phyloP scores from a whole-genome alignment of 1,284 basidiomycete species.

The Marasmius oreades region DNA sequence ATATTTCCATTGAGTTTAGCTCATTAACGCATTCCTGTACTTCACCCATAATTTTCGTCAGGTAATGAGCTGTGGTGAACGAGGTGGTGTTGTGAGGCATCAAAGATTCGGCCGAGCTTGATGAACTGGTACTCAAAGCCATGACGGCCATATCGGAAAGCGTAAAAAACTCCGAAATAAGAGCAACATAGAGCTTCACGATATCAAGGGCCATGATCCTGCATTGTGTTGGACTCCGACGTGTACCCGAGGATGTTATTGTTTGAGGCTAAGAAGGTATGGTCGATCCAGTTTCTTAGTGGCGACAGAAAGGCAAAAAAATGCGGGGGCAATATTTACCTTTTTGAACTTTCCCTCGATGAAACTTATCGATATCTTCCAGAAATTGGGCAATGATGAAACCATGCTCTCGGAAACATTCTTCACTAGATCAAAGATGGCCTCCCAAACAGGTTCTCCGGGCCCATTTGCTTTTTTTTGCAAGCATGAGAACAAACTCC shows the following conservation, averaged over 20 bases:
- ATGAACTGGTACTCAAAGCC: constrained; percentile 30
- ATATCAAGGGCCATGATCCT: constrained; percentile 90
- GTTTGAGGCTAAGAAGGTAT: constrained; percentile 23
- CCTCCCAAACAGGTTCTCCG: constrained; percentile 80
- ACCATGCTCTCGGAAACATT: constrained; percentile 67
- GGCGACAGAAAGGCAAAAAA: background rate
- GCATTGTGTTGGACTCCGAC: constrained; percentile 81
- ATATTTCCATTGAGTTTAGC: constrained; percentile 77
- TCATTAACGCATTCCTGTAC: constrained; percentile 87
- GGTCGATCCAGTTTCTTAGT: background rate
- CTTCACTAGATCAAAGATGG: constrained; percentile 72
- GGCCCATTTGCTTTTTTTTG: constrained; percentile 63
- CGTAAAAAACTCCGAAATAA: constrained; percentile 87
- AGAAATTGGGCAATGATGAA: constrained; percentile 84
- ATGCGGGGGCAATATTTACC: constrained; percentile 38
- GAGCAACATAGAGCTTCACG: constrained; percentile 82
- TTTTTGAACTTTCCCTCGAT: constrained; percentile 90
- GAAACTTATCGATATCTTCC: constrained; percentile 89
- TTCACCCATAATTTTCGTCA: constrained; percentile 78
- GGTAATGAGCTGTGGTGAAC: constrained; percentile 79
- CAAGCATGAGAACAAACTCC: constrained; percentile 5
- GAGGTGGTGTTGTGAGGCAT: constrained; percentile 80
- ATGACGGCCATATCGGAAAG: constrained; percentile 76
- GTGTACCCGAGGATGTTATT: constrained; percentile 32
- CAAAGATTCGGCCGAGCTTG: constrained; percentile 42